phyloP scores from a whole-genome alignment of 1,139 yeast genomes.

The Arxiozyma telluris region DNA sequence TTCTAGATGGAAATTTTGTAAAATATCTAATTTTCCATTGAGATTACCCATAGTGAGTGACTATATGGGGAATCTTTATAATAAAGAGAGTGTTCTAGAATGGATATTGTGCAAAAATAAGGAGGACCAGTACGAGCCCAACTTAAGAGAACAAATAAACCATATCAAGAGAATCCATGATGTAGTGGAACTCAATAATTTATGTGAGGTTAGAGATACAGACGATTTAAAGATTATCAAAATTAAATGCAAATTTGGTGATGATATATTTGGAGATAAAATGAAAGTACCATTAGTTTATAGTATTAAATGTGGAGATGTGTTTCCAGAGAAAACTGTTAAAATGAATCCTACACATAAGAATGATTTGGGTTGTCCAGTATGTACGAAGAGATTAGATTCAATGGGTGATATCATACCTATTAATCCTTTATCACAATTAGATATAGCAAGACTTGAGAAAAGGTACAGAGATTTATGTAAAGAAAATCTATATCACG shows the following conservation, averaged over 20 bases:
- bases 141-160: conserved; percentile 27
- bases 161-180: conserved; percentile 46
- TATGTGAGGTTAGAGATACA: conserved; percentile 28
- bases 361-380: conserved; percentile 3
- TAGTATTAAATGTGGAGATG: conserved; percentile 49
- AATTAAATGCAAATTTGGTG: conserved; percentile 48
- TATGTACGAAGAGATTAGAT: conserved; percentile 16
- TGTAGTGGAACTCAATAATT: conserved; percentile 35
- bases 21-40: conserved; percentile 35
- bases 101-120: conserved; percentile 37
- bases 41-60: conserved; percentile 57
- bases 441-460: conserved; percentile 27
- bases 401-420: conserved; percentile 31
- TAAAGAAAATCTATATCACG: conserved; percentile 39
- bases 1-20: conserved; percentile 18
- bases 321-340: conserved; percentile 35
- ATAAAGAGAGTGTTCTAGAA: conserved; percentile 59
- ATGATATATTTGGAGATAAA: conserved; percentile 31
- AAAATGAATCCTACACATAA: conserved; percentile 36
- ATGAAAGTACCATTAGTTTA: conserved; percentile 35
- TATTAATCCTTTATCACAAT: conserved; percentile 31
- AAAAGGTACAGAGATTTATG: conserved; percentile 33
- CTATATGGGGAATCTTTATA: conserved; percentile 57
- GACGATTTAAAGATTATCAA: conserved; percentile 20
- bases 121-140: conserved; percentile 19